Base-by-base conservation (phyloP, 2,329 filamentous ascomycete genomes). In the Exophiala viscosa region DNA sequence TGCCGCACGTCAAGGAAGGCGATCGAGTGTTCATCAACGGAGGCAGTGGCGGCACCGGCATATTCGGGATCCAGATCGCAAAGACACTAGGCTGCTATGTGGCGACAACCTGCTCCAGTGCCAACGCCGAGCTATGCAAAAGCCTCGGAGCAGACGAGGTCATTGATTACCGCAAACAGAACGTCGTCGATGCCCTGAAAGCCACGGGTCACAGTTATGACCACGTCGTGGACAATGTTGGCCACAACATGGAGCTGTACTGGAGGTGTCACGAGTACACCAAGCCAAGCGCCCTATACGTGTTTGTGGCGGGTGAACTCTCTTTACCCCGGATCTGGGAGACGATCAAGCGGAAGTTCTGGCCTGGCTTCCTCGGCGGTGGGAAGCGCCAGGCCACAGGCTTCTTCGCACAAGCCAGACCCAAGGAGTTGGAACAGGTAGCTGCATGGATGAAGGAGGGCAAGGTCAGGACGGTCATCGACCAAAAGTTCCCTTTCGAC, bases 11-110 rank as follows among this genome's bases (percentile, higher is more conserved):
- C 44, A 69, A 71, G 18, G 54, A 66, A 3, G 81, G 81, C 13
- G 74, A 80, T 44, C 77, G 74, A 60, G 72, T 86, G 4, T 81
- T 86, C 60, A 77, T 86, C 65, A 86, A 86, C 58, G 83, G 82
- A n/a, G 83, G 82, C 0, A 80, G 76, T 2, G 84, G 84, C 7
- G 84, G 84, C 0, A 77, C 74, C 0, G 84, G 84, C 0, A 74
- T 76, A 0, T 84, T 77, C 52, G 78, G 74, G 0, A 80, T 87
- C 48, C 84, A 87, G 62, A 76, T 86, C 40, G 83, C 83, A 7
- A 85, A 85, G 64, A 70, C 72, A 0, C 62, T 81, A 2, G 83
- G 82, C 0, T 83, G 79, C 58, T 69, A 78, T 54, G 81, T 78
- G 2, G 73, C 74, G 1, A 52, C 52, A 1, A 76, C 75, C 3